phyloP scores from a whole-genome alignment of 2,329 filamentous ascomycete genomes.

The Epichloe hybrida region DNA sequence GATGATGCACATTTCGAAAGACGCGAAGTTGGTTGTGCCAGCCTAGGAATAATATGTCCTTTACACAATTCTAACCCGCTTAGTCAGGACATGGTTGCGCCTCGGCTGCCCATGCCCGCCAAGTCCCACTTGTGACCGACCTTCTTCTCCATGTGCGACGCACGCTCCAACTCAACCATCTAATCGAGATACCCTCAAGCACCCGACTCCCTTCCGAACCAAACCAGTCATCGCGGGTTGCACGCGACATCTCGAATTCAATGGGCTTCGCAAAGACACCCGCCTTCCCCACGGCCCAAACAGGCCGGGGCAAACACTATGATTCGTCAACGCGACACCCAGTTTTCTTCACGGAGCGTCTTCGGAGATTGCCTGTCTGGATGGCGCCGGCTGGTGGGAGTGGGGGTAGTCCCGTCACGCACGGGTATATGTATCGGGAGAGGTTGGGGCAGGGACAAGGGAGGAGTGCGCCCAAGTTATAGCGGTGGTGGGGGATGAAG shows the following conservation, averaged over 20 bases:
- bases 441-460: neutral
- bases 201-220: too few relatives aligned
- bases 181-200: too few relatives aligned
- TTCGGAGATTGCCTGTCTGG: conserved; percentile 40
- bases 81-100: too few relatives aligned
- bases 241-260: too few relatives aligned
- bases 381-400: conserved; percentile 7
- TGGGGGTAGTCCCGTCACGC: conserved; percentile 36
- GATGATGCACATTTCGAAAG: neutral
- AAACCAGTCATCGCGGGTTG: too few relatives aligned
- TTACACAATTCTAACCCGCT: too few relatives aligned
- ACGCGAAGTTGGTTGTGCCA: too few relatives aligned
- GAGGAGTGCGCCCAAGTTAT: neutral
- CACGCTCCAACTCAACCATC: too few relatives aligned
- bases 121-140: too few relatives aligned
- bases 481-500: conserved; percentile 14
- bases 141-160: too few relatives aligned
- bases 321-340: conserved; percentile 53
- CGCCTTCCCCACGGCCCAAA: conserved; percentile 8
- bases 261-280: neutral
- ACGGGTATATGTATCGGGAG: conserved; percentile 47
- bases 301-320: conserved; percentile 19
- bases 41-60: too few relatives aligned
- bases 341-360: conserved; percentile 58
- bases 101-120: too few relatives aligned